A percentile compares a stretch with the other conserved stretches of the same genome.
These are phyloP conservation scores for Sarocladiaceae sp. DNA, from an alignment of 2,329 filamentous ascomycete species.

Conservation along the genomic window DNA sequence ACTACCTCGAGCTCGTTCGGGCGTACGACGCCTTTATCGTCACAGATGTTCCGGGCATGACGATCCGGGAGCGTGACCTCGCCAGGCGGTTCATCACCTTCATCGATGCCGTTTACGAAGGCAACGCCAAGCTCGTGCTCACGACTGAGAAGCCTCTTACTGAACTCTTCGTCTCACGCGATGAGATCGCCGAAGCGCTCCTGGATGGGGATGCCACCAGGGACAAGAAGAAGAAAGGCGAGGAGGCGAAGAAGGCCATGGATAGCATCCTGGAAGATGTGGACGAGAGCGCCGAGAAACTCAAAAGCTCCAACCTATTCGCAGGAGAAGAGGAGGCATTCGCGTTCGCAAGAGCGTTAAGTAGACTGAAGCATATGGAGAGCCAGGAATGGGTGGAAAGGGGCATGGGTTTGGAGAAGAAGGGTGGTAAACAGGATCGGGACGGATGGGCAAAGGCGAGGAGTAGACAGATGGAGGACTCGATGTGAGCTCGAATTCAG, in stretches of 20 bases:
- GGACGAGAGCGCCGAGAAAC: conserved; percentile 72
- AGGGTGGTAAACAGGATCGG: conserved; percentile 58
- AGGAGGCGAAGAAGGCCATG: conserved; percentile 61
- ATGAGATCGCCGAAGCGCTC: conserved; percentile 57
- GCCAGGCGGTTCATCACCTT: conserved; percentile 95
- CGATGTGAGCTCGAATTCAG: too few species aligned
- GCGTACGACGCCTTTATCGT: conserved; percentile 91
- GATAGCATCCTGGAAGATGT: conserved; percentile 81
- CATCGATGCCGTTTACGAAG: conserved; percentile 92
- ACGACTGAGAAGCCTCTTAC: conserved; percentile 81
- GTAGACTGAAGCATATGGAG: conserved; percentile 84
- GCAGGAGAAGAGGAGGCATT: conserved; percentile 94
- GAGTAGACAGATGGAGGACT: conserved; percentile 63
- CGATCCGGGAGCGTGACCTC: conserved; percentile 74
- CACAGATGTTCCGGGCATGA: conserved; percentile 90
- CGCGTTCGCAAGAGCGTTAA: conserved; percentile 85
- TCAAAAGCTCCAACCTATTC: conserved; percentile 84
- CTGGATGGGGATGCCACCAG: conserved; percentile 39
- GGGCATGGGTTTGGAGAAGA: conserved; percentile 59
- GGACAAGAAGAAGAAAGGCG: conserved; percentile 13
- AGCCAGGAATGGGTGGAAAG: conserved; percentile 92
- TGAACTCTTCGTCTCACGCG: conserved; percentile 75
- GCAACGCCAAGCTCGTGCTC: conserved; percentile 86
- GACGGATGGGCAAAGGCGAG: conserved; percentile 61
- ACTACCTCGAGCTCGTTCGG: conserved; percentile 87